Conservation (phyloP, 495 filamentous ascomycete genomes). For the Pyronema omphalodes region DNA sequence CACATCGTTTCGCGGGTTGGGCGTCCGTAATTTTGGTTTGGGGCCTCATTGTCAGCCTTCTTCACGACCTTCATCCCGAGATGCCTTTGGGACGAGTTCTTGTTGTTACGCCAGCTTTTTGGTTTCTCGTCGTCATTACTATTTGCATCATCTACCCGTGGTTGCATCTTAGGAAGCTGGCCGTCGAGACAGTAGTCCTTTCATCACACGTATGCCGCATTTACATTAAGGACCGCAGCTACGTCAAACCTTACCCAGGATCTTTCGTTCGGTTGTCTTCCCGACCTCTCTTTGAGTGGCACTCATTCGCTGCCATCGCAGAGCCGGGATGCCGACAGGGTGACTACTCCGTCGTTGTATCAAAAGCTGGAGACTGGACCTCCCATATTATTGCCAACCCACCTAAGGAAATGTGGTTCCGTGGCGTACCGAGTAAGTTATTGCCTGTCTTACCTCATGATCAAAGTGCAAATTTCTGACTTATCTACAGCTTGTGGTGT, state of each 20-base stretch:
- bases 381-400: constrained; percentile 41
- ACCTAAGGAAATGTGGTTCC: constrained; percentile 38
- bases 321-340: constrained; percentile 21
- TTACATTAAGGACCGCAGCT: constrained; percentile 42
- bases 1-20: constrained; percentile 53
- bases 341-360: constrained; percentile 56
- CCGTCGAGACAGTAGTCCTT: constrained; percentile 42
- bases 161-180: constrained; percentile 42
- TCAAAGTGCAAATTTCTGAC: constrained; percentile 26
- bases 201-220: constrained; percentile 55
- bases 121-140: constrained; percentile 45
- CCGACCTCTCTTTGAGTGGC: constrained; percentile 53
- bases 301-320: constrained; percentile 64
- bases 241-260: constrained; percentile 33
- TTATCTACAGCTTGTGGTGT: constrained; percentile 46
- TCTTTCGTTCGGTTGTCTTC: constrained; percentile 33
- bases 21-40: constrained; percentile 41
- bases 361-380: constrained; percentile 79
- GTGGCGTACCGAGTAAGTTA: constrained; percentile 26
- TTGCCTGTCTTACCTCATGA: background rate
- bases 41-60: constrained; percentile 28
- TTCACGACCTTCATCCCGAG: constrained; percentile 5
- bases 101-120: constrained; percentile 42
- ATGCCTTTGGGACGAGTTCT: constrained; percentile 27
- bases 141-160: constrained; percentile 46